Percentiles rank a stretch among this genome's conserved stretches.
Conservation (phyloP, 495 filamentous ascomycete species). For the Annulohypoxylon bovei region DNA sequence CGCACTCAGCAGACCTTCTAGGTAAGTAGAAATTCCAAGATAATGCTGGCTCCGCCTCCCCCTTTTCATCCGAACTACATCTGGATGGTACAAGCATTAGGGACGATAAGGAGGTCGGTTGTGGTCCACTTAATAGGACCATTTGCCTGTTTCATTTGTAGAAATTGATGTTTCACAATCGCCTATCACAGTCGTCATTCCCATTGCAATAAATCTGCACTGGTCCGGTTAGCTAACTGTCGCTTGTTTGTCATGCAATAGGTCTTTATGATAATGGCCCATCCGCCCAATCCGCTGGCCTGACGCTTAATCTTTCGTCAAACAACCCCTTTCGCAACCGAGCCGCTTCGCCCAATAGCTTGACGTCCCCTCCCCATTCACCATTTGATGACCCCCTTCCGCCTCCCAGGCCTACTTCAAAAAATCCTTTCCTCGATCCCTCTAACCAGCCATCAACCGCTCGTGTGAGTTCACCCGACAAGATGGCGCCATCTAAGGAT, state of each 20-base stretch:
- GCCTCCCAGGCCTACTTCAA: slow-evolving; percentile 77
- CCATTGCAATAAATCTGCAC: slow-evolving; percentile 49
- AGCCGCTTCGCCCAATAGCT: slow-evolving; percentile 71
- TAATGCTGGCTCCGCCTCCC: slow-evolving; percentile 32
- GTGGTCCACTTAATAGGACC: slow-evolving; percentile 50
- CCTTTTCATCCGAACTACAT: slow-evolving; percentile 28
- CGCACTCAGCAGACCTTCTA: slow-evolving; percentile 38
- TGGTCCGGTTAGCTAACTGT: slow-evolving; percentile 51
- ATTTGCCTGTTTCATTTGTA: slow-evolving; percentile 61
- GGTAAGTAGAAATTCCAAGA: slow-evolving; percentile 34
- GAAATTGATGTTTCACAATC: slow-evolving; percentile 63
- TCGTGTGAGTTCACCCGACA: slow-evolving; percentile 56
- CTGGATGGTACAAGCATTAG: slow-evolving; percentile 4
- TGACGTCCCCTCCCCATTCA: slow-evolving; percentile 55
- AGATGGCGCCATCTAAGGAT: slow-evolving; percentile 66
- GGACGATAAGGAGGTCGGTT: slow-evolving; percentile 34
- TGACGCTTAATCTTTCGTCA: slow-evolving; percentile 76
- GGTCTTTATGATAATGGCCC: slow-evolving; percentile 48
- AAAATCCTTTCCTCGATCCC: slow-evolving; percentile 92
- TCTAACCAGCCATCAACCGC: slow-evolving; percentile 62
- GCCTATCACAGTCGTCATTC: slow-evolving; percentile 56
- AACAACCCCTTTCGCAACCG: slow-evolving; percentile 99
- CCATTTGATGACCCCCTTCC: slow-evolving; percentile 65
- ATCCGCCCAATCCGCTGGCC: slow-evolving; percentile 55
- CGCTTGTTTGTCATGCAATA: slow-evolving; percentile 41